These are phyloP conservation scores for Phaeosphaeria sp. DNA, from an alignment of 2,329 filamentous ascomycete genomes.

Conservation along the genomic window DNA sequence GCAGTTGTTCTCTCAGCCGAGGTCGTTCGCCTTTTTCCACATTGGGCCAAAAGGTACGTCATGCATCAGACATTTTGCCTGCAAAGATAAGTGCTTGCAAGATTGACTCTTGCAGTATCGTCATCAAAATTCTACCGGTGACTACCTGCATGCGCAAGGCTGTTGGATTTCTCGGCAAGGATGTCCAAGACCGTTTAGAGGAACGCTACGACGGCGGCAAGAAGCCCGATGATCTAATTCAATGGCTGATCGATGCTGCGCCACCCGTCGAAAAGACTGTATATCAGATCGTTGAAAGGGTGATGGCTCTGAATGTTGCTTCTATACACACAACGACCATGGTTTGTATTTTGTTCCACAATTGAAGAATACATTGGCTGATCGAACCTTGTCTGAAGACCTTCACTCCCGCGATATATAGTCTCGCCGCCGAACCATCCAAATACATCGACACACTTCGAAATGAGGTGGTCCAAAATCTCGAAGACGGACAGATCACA, in stretches of 20 bases:
- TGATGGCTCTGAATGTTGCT: slow-evolving; percentile 1
- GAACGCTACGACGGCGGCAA: background rate
- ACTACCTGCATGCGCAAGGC: background rate
- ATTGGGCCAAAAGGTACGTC: background rate
- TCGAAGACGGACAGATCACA: background rate
- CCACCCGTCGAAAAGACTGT: background rate
- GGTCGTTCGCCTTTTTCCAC: background rate
- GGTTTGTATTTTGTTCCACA: background rate
- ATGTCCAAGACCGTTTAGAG: background rate
- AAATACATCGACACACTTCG: background rate
- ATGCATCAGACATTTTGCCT: background rate
- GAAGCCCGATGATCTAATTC: background rate
- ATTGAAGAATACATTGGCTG: background rate
- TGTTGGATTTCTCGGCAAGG: background rate
- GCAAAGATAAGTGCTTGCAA: background rate
- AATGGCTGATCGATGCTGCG: background rate
- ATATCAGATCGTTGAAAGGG: background rate
- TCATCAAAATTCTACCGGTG: background rate
- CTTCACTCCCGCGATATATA: background rate
- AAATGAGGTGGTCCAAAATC: background rate
- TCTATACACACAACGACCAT: background rate
- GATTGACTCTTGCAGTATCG: background rate
- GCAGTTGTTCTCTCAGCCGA: background rate
- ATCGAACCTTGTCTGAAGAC: background rate
- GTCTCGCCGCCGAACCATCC: background rate